These are phyloP conservation scores for Inonotus obliquus DNA, from an alignment of 1,284 basidiomycete species.

Conservation along the genomic window DNA sequence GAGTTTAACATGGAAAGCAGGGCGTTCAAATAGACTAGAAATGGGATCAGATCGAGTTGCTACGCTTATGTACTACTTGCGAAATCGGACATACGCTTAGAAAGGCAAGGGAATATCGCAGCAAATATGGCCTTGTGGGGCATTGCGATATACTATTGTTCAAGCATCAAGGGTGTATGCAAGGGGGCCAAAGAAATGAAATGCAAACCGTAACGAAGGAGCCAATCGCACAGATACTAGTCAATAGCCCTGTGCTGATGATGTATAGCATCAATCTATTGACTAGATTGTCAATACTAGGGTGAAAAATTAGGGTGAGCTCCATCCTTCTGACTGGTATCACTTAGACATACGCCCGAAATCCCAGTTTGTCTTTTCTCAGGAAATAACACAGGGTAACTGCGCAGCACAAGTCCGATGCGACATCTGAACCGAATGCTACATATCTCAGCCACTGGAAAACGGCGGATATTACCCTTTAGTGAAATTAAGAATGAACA, in stretches of 20 bases:
- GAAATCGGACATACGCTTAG: neutral
- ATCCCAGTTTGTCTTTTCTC: constrained; percentile 6
- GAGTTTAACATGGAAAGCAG: no score
- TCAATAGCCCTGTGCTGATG: constrained; percentile 17
- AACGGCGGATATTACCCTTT: neutral
- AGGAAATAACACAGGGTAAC: constrained; percentile 12
- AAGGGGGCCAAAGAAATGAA: neutral
- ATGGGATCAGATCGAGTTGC: no score
- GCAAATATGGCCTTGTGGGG: neutral
- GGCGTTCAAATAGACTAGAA: no score
- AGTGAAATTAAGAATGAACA: neutral
- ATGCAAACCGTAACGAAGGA: constrained; percentile 6
- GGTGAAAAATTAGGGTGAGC: neutral
- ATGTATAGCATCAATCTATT: constrained; percentile 11
- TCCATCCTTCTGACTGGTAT: neutral
- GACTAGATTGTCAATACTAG: constrained; percentile 13
- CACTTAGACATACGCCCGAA: constrained; percentile 4
- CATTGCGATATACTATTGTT: neutral
- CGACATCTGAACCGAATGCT: neutral
- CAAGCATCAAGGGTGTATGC: neutral
- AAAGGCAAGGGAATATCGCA: neutral
- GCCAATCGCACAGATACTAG: constrained; percentile 10
- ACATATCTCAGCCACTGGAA: neutral
- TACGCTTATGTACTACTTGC: no score
- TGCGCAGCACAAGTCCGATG: neutral